These are phyloP conservation scores for Adansonia madagascariensis DNA, from an alignment of 441 rosid species.

Conservation along the genomic window DNA sequence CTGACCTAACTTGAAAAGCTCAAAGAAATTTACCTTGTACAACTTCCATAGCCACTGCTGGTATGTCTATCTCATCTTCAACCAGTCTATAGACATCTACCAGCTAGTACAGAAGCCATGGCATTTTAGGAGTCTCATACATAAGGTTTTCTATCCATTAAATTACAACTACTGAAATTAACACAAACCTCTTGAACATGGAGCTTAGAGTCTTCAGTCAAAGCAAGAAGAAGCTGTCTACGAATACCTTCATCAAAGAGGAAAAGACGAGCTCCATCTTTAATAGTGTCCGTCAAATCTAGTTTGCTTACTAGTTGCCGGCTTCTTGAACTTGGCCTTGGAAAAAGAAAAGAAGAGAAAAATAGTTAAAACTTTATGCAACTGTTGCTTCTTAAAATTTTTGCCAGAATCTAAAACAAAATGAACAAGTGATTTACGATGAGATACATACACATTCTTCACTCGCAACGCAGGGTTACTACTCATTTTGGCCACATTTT, in stretches of 20 bases:
- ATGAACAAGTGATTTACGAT: constrained; percentile 16
- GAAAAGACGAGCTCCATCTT: constrained; percentile 93
- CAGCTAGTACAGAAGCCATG: constrained; percentile 54
- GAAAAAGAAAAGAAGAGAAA: constrained; percentile 13
- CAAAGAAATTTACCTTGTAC: constrained; percentile 56
- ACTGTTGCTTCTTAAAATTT: constrained; percentile 7
- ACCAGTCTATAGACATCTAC: constrained; percentile 85
- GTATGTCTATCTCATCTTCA: constrained; percentile 78
- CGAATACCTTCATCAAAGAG: constrained; percentile 82
- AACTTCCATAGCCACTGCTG: constrained; percentile 70
- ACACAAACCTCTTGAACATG: constrained; percentile 81
- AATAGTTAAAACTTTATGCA: not conserved
- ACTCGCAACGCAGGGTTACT: constrained; percentile 78
- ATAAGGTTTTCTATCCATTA: constrained; percentile 2
- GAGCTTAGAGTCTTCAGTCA: constrained; percentile 93
- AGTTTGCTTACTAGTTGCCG: constrained; percentile 56
- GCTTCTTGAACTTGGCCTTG: constrained; percentile 53
- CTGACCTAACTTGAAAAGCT: not conserved
- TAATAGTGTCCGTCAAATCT: constrained; percentile 83
- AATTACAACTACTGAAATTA: not conserved
- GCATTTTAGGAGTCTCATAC: constrained; percentile 30
- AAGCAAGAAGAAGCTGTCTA: constrained; percentile 85
- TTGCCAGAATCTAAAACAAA: constrained; percentile 23
- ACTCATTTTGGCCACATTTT: constrained; percentile 92
- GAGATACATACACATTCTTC: constrained; percentile 48